Evolutionary conservation across 257 asterid genomes (phyloP).

Genomic region (Rauvolfia tetraphylla): DNA sequence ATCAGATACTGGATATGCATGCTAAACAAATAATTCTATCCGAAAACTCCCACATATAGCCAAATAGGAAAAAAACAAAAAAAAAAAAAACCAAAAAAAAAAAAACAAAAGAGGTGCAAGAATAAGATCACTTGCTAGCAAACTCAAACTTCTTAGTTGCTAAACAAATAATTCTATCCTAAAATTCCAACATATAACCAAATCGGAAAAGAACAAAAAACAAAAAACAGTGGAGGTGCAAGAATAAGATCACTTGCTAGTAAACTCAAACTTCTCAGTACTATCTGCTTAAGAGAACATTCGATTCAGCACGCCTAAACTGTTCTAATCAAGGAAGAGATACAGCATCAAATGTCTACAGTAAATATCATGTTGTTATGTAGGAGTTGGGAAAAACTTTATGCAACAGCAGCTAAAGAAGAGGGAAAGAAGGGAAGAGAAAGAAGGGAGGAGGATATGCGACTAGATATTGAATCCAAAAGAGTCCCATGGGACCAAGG

Average conservation of each 20-base stretch:
- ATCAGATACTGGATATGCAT: background rate
- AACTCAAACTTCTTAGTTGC: no score
- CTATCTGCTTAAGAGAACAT: background rate
- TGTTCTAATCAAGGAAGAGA: background rate
- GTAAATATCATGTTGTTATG: background rate
- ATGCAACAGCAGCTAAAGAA: background rate
- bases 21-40: background rate
- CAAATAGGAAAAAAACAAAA: background rate
- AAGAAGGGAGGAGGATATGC: no score
- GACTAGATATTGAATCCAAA: background rate
- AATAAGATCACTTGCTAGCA: no score
- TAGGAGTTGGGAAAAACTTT: background rate
- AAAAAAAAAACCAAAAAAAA: no score
- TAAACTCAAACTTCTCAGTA: background rate
- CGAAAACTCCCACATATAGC: background rate
- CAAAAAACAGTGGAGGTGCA: no score
- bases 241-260: background rate
- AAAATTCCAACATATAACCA: background rate
- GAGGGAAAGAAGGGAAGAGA: background rate
- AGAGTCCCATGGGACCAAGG: background rate
- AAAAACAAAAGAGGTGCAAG: no score
- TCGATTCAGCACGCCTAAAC: background rate
- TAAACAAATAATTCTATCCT: background rate
- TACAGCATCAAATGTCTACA: background rate
- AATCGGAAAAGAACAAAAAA: background rate